Conservation (phyloP, 331 rosid species). For the Acacia concinna region DNA sequence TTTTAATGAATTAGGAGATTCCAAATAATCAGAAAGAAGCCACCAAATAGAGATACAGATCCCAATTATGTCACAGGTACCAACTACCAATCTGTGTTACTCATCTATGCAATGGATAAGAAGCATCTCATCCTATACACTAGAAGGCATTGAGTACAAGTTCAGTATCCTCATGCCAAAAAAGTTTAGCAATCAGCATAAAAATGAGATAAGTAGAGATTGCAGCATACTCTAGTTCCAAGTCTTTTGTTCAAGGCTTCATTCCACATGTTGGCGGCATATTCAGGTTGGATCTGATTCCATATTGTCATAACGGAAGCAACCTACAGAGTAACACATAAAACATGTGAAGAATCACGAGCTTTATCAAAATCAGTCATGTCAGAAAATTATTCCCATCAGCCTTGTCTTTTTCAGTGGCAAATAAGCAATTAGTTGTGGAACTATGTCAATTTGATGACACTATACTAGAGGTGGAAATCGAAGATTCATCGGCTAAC, state of each 20-base stretch:
- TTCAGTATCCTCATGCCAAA: conserved; percentile 7
- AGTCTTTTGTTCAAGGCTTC: conserved; percentile 98
- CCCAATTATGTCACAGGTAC: not conserved
- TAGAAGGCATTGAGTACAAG: not conserved
- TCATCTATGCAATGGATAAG: conserved; percentile 24
- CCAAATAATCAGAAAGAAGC: conserved; percentile 1
- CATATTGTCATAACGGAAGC: conserved; percentile 97
- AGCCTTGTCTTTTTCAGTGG: not conserved
- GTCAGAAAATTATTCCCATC: conserved; percentile 14
- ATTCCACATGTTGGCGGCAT: conserved; percentile 94
- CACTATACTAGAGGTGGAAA: not conserved
- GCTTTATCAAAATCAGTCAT: not conserved
- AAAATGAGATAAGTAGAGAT: conserved; percentile 5
- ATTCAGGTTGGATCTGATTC: conserved; percentile 80
- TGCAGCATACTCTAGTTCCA: conserved; percentile 66
- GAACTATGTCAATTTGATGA: not conserved
- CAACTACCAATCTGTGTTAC: not conserved
- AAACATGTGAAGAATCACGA: conserved; percentile 5
- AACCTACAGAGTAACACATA: conserved; percentile 56
- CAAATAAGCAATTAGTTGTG: not conserved
- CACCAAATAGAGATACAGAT: conserved; percentile 1
- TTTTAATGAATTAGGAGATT: conserved; percentile 16
- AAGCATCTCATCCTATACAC: conserved; percentile 15
- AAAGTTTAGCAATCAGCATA: not conserved
- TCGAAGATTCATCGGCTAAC: not conserved